These are phyloP conservation scores for Colletotrichum lentis DNA, from an alignment of 2,329 filamentous ascomycete genomes.

Conservation along the genomic window DNA sequence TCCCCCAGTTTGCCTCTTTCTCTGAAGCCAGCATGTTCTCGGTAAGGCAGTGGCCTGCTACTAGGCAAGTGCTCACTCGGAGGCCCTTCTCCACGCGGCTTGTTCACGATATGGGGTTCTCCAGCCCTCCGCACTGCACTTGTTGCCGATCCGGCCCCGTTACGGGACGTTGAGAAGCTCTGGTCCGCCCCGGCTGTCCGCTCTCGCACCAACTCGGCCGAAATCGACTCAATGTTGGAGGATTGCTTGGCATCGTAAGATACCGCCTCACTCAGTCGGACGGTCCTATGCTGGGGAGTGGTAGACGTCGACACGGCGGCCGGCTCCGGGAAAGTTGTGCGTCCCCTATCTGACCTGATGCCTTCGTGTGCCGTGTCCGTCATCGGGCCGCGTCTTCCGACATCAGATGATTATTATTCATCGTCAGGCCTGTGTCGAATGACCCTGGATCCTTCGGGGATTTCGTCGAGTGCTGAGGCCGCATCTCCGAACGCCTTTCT, in stretches of 20 bases:
- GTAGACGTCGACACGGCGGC: background rate
- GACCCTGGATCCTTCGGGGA: background rate
- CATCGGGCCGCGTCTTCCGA: background rate
- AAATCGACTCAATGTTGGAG: background rate
- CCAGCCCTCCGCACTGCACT: background rate
- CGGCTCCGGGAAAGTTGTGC: constrained; percentile 10
- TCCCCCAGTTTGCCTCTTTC: background rate
- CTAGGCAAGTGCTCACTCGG: background rate
- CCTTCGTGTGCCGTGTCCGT: background rate
- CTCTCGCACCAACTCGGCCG: background rate
- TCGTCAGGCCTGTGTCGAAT: too few species aligned
- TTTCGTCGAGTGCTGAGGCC: background rate
- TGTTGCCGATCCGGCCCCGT: constrained; percentile 15
- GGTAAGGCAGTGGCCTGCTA: constrained; percentile 18
- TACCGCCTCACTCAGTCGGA: background rate
- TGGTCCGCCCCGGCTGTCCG: constrained; percentile 3
- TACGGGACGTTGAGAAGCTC: constrained; percentile 10
- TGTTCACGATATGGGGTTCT: constrained; percentile 7
- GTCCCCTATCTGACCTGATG: background rate
- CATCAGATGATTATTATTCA: background rate
- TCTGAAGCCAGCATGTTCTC: background rate
- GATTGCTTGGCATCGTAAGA: constrained; percentile 5
- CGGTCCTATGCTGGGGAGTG: background rate
- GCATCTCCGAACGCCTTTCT: background rate
- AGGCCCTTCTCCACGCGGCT: constrained; percentile 2